These are phyloP conservation scores for Raffaelea albimanens DNA, from an alignment of 2,329 filamentous ascomycete species.

Conservation along the genomic window DNA sequence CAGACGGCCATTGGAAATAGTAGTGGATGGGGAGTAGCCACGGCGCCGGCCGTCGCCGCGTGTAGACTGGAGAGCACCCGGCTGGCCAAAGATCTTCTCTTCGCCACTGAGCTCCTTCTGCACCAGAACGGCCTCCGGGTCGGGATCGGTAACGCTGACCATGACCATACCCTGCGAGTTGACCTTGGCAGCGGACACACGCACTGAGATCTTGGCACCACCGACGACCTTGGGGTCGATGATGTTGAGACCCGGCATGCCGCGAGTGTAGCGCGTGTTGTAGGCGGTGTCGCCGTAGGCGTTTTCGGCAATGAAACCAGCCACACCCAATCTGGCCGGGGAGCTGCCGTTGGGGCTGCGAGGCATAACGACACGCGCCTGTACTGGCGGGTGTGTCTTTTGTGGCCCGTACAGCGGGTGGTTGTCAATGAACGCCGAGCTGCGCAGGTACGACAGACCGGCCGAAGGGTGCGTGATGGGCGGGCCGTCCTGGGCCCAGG, in stretches of 20 bases:
- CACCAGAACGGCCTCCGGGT: slow-evolving; percentile 30
- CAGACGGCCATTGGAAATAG: slow-evolving; percentile 22
- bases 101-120: slow-evolving; percentile 34
- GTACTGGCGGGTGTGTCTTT: slow-evolving; percentile 34
- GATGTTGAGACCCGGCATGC: slow-evolving; percentile 24
- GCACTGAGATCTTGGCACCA: slow-evolving; percentile 45
- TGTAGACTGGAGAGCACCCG: slow-evolving; percentile 9
- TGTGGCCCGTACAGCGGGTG: slow-evolving; percentile 54
- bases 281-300: slow-evolving; percentile 33
- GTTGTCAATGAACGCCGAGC: slow-evolving; percentile 44
- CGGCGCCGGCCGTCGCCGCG: slow-evolving; percentile 19
- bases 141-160: slow-evolving; percentile 31
- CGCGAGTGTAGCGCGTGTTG: slow-evolving; percentile 18
- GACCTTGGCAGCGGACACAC: slow-evolving; percentile 32
- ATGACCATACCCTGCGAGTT: slow-evolving; percentile 41
- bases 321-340: slow-evolving; percentile 40
- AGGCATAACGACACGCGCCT: slow-evolving; percentile 41
- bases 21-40: not conserved
- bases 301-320: slow-evolving; percentile 40
- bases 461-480: slow-evolving; percentile 53
- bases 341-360: slow-evolving; percentile 17
- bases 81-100: slow-evolving; percentile 22
- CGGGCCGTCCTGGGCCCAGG: slow-evolving; percentile 45
- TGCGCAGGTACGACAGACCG: slow-evolving; percentile 52
- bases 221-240: slow-evolving; percentile 38